Percentiles rank a stretch among this genome's conserved stretches.
Conservation (phyloP, 768 basidiomycete species). For the Paxillus involutus region DNA sequence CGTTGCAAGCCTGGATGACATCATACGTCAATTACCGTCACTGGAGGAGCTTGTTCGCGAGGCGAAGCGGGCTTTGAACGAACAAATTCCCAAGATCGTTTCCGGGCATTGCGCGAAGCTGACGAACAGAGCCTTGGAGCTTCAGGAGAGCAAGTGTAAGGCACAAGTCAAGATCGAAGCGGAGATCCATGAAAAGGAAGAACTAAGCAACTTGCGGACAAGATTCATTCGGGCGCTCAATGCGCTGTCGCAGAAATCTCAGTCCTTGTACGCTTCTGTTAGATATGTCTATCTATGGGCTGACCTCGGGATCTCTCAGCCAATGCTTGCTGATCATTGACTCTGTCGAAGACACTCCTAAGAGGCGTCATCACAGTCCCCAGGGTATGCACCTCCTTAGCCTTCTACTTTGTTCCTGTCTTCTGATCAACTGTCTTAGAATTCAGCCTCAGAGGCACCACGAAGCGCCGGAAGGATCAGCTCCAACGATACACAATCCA, state of each 20-base stretch:
- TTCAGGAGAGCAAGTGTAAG: background rate
- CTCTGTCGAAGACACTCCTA: background rate
- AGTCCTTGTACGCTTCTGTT: background rate
- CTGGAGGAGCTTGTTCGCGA: background rate
- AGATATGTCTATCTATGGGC: background rate
- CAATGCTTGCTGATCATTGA: background rate
- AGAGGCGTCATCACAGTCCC: background rate
- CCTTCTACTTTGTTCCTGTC: background rate
- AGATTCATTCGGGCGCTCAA: conserved; percentile 2
- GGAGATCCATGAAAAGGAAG: background rate
- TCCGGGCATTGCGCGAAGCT: background rate
- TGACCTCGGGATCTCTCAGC: background rate
- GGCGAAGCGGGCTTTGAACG: background rate
- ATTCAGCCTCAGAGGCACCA: background rate
- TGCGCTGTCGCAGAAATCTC: background rate
- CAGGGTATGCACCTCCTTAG: too few species aligned
- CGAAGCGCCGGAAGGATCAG: background rate
- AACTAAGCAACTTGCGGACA: background rate
- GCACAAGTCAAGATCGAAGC: background rate
- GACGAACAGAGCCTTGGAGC: background rate
- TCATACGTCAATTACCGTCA: background rate
- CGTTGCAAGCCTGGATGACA: background rate
- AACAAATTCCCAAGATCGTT: background rate
- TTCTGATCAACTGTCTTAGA: background rate
- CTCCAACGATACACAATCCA: conserved; percentile 5